Evolutionary conservation across 495 filamentous ascomycete genomes (phyloP), one percentile per base, ranked within the genome.

Genomic region (Lophiotrema nucula): DNA sequence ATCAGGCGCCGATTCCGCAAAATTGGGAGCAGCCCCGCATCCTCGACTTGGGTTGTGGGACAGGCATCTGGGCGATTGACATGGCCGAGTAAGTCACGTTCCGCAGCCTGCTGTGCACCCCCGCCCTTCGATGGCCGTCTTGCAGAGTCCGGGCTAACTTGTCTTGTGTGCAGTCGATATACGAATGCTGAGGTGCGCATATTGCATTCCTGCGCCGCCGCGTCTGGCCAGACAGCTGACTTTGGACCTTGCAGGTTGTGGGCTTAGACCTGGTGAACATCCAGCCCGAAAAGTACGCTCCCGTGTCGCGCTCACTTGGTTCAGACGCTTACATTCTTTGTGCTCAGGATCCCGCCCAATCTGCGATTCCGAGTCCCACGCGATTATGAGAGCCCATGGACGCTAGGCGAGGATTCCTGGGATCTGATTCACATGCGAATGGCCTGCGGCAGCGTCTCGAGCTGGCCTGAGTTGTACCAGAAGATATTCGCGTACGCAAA

Each of bases 1-100:
- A 84, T 56, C 72, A 61, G 38, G 77, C 80, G 22, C 80, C 86
- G 0, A 76, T 90, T 15, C 56, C 56, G 55, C 56, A 37, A 19
- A 41, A 43, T 38, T 60, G 42, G 41, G 52, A n/a, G 52, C 35
- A 46, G 41, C 54, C 59, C 51, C 63, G 64, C 64, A 69, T 95
- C 35, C 73, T 97, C 21, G 92, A 97, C 69, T 69, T 96, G 44
- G 92, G 92, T 23, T 89, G 86, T 58, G 92, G 92, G 11, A 95
- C 92, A 0, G 91, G 92, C 4, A 92, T 96, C 44, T 96, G 92
- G 92, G 80, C 83, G 19, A 92, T 95, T 65, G 87, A 93, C 61
- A 85, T 96, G 73, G 88, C 88, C 56, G 83, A 87, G 84, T 87
- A 74, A 73, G 85, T 79, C 59, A 41, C 38, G 41, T 60, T 44